Evolutionary conservation across 176 grass and related monocot genomes (phyloP).

Genomic region (Chrysopogon serrulatus): DNA sequence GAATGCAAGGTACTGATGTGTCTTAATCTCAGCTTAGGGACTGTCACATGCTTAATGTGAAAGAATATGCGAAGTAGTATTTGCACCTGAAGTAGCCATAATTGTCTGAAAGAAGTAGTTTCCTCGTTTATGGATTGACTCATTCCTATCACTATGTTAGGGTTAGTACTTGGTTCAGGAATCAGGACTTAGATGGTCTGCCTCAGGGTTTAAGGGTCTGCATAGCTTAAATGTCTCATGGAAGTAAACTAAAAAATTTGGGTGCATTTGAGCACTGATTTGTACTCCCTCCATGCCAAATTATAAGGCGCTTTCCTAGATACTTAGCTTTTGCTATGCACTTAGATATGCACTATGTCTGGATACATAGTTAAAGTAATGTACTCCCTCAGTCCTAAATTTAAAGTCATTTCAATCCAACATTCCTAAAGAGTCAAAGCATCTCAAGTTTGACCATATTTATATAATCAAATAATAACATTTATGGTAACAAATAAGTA

Average conservation of each 20-base stretch:
- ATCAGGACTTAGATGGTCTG: background rate
- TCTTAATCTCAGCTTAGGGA: background rate
- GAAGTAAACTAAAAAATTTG: background rate
- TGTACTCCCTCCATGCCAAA: background rate
- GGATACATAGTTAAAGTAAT: background rate
- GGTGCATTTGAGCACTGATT: background rate
- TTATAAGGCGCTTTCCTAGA: background rate
- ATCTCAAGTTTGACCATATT: too few species aligned
- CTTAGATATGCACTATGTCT: background rate
- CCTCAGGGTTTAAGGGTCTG: constrained; percentile 1
- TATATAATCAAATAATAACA: too few species aligned
- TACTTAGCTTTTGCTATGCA: background rate
- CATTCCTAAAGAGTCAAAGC: too few species aligned
- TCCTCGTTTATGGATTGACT: background rate
- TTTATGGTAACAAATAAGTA: too few species aligned
- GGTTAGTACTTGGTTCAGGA: background rate
- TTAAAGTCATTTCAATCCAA: too few species aligned
- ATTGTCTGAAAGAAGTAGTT: background rate
- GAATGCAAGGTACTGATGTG: background rate
- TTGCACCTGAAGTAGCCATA: background rate
- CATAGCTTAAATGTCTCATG: background rate
- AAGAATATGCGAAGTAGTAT: background rate
- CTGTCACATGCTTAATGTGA: background rate
- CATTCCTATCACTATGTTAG: background rate
- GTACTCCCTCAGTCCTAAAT: too few species aligned